Evolutionary conservation across 2,329 filamentous ascomycete species (phyloP), one percentile per base, ranked within the genome.

Genomic region (Blumeria graminis): DNA sequence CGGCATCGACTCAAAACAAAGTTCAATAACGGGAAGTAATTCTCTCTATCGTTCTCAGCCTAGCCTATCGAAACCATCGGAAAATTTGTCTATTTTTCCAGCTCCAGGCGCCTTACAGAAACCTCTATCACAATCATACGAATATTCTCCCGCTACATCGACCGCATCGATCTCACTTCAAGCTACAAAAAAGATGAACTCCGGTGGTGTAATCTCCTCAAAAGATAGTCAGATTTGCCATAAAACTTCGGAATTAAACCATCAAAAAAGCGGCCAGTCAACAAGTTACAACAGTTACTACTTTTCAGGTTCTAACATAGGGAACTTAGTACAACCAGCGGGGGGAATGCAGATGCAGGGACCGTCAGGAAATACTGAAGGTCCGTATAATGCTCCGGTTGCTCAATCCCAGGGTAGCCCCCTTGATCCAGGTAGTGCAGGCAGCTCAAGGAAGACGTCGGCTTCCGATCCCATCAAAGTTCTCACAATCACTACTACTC

Each of bases 1-100:
- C 28, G 73, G 71, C 1, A 72, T 74, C 50, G 71, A 72, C 64
- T 71, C 73, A 7, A 70, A 73, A 51, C 68, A 71, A 57, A n/a
- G 5, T 6, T 16, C 39, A 16, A 6, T 16, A 43, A 9, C 10
- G 14, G 10, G 14, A 5, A 10, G 39, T 16, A 14, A 14, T 43
- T 43, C 39, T 43, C 14, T 43, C 10, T 16, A 72, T 60, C 66
- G 66, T 16, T 66, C 68, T 9, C 74, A 76, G 38, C 65, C 69
- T 22, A 68, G 69, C 16, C 60, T 59, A 8, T 61, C 61, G 34
- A 55, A 61, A 28, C 63, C 67, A 0, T 69, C 70, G 8, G 71
- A 73, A 16, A 66, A 66, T 1, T 70, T 73, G 13, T 69, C 72
- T 53, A 64, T 75, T 16, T 73, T 74, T 8, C 62, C 61, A 14